Conservation (phyloP, 139 green algal species). For the Limnomonas spitsbergensis region DNA sequence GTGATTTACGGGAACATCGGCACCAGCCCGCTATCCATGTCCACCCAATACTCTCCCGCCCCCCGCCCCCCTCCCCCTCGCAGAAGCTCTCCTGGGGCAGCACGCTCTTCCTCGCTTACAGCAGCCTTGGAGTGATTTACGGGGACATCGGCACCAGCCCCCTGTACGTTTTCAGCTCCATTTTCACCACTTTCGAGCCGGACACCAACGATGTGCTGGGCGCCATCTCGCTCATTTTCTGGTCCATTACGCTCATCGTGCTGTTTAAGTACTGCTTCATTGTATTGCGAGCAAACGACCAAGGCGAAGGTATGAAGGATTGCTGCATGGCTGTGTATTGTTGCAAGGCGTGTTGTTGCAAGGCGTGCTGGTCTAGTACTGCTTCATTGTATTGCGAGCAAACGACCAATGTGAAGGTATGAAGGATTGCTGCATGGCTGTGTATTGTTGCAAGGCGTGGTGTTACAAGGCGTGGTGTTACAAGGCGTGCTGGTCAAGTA, state of each 20-base stretch:
- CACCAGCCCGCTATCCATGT: constrained; percentile 65
- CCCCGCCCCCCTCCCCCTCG: too few species aligned
- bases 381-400: constrained; percentile 57
- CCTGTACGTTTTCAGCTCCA: constrained; percentile 54
- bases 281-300: constrained; percentile 64
- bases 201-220: constrained; percentile 47
- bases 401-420: constrained; percentile 72
- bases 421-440: too few species aligned
- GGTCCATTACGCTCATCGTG: constrained; percentile 58
- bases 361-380: constrained; percentile 53
- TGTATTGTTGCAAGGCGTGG: not conserved
- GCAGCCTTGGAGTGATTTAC: constrained; percentile 15
- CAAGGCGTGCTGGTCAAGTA: constrained; percentile 57
- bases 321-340: too few species aligned
- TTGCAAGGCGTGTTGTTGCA: not conserved
- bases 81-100: not conserved
- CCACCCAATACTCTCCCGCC: too few species aligned
- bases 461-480: constrained; percentile 20
- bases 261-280: constrained; percentile 62
- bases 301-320: constrained; percentile 62
- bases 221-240: constrained; percentile 62
- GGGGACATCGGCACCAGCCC: constrained; percentile 62
- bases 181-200: constrained; percentile 30
- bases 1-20: constrained; percentile 49
- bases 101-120: constrained; percentile 15